Percentiles rank a stretch among this genome's conserved stretches.
phyloP scores from a whole-genome alignment of 2,329 filamentous ascomycete genomes.

The Fusarium floridanum region DNA sequence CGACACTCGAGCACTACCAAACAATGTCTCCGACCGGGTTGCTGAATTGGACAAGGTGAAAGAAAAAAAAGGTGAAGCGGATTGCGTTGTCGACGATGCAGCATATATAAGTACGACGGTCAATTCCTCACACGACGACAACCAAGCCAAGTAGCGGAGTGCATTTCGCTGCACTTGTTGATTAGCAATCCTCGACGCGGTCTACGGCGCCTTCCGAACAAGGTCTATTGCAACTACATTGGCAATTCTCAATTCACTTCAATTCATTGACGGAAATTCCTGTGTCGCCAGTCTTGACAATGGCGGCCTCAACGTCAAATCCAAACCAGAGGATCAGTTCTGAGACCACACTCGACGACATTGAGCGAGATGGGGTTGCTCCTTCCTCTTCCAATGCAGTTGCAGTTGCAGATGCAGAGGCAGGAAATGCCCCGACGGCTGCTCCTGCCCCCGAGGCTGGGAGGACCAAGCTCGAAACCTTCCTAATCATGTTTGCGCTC shows the following conservation, averaged over 20 bases:
- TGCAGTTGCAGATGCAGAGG: too few relatives aligned
- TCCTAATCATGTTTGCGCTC: constrained; percentile 57
- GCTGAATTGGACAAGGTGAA: background rate
- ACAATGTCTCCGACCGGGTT: constrained; percentile 2
- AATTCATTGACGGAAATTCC: background rate
- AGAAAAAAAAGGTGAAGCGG: background rate
- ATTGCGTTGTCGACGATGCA: background rate
- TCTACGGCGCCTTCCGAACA: constrained; percentile 34
- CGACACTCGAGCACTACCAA: background rate
- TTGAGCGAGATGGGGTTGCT: constrained; percentile 41
- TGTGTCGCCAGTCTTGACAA: constrained; percentile 10
- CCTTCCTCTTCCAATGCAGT: background rate
- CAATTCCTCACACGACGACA: background rate
- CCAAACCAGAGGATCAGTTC: constrained; percentile 45
- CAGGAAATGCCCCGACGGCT: constrained; percentile 5
- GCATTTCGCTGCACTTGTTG: background rate
- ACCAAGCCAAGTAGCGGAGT: constrained; percentile 1
- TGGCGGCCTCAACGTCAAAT: constrained; percentile 25
- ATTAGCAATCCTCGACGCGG: constrained; percentile 39
- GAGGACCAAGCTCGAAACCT: constrained; percentile 53
- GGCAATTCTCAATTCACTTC: constrained; percentile 13
- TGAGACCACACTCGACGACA: constrained; percentile 47
- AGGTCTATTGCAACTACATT: constrained; percentile 26
- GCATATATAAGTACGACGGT: background rate
- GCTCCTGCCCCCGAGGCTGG: constrained; percentile 11